These are phyloP conservation scores for Podaxis carcinomalis DNA, from an alignment of 768 basidiomycete species.

Conservation along the genomic window DNA sequence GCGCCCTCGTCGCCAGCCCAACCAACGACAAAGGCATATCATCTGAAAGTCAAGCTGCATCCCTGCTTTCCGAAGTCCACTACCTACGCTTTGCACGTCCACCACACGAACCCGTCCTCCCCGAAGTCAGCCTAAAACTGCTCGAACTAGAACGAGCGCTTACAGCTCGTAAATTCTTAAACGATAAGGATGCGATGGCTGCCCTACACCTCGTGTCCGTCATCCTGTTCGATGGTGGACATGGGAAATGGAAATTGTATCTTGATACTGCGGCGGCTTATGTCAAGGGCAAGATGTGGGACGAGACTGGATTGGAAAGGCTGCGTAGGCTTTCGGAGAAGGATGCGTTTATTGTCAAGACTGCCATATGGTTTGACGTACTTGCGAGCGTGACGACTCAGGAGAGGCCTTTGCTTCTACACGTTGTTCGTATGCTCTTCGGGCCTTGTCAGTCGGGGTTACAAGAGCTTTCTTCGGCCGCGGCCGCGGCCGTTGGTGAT, in stretches of 20 bases:
- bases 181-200: constrained; percentile 73
- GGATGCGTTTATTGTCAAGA: constrained; percentile 74
- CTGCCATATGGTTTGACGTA: constrained; percentile 86
- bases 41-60: constrained; percentile 2
- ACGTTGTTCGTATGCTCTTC: constrained; percentile 55
- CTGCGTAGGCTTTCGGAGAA: constrained; percentile 36
- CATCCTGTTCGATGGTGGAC: constrained; percentile 74
- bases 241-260: constrained; percentile 65
- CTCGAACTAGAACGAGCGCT: constrained; percentile 20
- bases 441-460: constrained; percentile 38
- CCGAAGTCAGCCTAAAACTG: constrained; percentile 19
- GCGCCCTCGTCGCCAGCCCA: constrained; percentile 22
- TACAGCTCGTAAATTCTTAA: constrained; percentile 16
- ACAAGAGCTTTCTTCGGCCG: constrained; percentile 20
- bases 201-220: constrained; percentile 73
- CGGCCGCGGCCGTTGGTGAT: not conserved
- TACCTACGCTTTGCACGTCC: constrained; percentile 1
- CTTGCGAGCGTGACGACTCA: constrained; percentile 73
- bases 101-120: constrained; percentile 7
- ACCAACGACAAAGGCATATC: constrained; percentile 5
- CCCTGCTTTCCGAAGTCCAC: constrained; percentile 4
- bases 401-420: constrained; percentile 51
- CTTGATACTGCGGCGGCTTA: constrained; percentile 57
- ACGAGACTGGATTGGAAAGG: constrained; percentile 42
- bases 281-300: constrained; percentile 42